Base-by-base conservation (phyloP, 352 stramenopile genomes). In the Thalassiosira mediterranea region DNA sequence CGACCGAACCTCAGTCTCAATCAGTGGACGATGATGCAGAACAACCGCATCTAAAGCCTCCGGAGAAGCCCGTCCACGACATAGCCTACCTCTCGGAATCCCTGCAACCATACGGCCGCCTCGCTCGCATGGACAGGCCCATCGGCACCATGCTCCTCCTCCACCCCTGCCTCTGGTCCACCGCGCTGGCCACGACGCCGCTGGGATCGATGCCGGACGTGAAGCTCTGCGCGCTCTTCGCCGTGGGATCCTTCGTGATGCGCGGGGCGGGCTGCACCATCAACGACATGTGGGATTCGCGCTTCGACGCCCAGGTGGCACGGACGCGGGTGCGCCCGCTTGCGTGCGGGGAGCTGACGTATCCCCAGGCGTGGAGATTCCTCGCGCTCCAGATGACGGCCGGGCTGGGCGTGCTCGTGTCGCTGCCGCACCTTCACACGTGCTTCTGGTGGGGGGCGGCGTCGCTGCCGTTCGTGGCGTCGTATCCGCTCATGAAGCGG, bases 261-360 rank as follows among this genome's bases (percentile, higher is more conserved):
- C 90, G 97, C 29, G 95, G 96, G 73, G 92, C 88, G 17, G 97
- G 97, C 2, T 99, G 97, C 87, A 99, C 96, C 37, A 98, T 99
- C 81, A 99, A 99, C 82, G 97, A 99, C 85, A 97, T 99, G 90
- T 99, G 96, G 96, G 97, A 99, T 93, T 91, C 94, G 59, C 92
- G 99, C 67, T 96, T 98, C 84, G 97, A 99, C 89, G 94, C 92
- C 65, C 79, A 96, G 40, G 97, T 99, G 15, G 89, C 95, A 71
- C 91, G 97, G 21, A 99, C 97, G 0, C 97, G 96, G 67, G 84
- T 93, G 75, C 90, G 97, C 10, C 97, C 97, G 3, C 83, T 99
- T 13, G 97, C 97, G 2, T 91, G 92, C 0, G 96, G 96, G 2
- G 86, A 91, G 31, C 67, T 99, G 21, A 96, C 91, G 5, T 94